Evolutionary conservation across 2,329 filamentous ascomycete genomes (phyloP), one percentile per base, ranked within the genome.

Genomic region (Zymoseptoria passerinii): DNA sequence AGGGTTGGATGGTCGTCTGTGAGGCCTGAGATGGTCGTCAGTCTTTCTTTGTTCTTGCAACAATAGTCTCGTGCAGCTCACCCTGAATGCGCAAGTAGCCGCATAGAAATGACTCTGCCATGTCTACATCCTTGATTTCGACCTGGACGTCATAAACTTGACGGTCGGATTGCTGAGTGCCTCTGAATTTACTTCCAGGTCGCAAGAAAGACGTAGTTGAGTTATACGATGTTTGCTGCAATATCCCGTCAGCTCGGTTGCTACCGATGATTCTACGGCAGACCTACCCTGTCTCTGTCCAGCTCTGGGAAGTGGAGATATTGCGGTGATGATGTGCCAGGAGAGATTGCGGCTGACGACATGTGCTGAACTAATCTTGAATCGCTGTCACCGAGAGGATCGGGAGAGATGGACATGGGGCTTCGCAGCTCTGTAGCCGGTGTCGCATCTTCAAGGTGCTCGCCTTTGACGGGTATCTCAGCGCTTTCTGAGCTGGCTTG

Each of bases 1-100:
- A 99, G 80, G n/a, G 92, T 96, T 10, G 92, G 92, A 72, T 97
- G 92, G 74, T 96, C 92, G 71, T 95, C 88, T 0, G 94, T 97
- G 16, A 99, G 80, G 55, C 92, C 92, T 96, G 65, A 6, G 50
- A 20, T 59, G 53, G 55, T 51, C 66, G 52, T 59, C 48, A 61
- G 52, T 54, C 54, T 55, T 8, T 54, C 54, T 55, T 8, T 48
- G 28, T 19, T 18, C 50, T n/a, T 10, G n/a, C 16, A 28, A 19
- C 9, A 8, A 28, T 10, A 28, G 18, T 4, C 6, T 44, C 2
- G 35, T 44, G 6, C 35, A 44, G 65, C 77, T 59, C 69, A 92
- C 92, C 92, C 86, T 96, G 89, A 65, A 99, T 99, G 66, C 89
- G 88, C 64, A 99, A 79, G 73, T 96, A 97, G 53, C 94, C 94